These are phyloP conservation scores for Karstenula rhodostoma DNA, from an alignment of 2,329 filamentous ascomycete genomes.

Conservation along the genomic window DNA sequence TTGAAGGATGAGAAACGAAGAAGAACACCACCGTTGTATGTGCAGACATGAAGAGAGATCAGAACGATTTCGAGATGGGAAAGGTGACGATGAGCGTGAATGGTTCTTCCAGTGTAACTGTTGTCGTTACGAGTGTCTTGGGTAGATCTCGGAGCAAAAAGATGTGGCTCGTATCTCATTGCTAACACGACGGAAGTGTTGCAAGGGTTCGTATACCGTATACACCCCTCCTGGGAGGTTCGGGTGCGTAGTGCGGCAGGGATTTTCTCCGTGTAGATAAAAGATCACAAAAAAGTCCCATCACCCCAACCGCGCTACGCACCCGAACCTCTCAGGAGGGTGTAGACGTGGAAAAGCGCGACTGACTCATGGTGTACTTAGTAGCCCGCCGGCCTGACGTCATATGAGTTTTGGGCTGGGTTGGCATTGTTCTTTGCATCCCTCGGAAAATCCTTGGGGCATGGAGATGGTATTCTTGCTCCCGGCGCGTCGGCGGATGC, in stretches of 20 bases:
- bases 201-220: too few relatives aligned
- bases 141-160: background rate
- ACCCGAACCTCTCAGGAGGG: too few relatives aligned
- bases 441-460: background rate
- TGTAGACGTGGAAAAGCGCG: background rate
- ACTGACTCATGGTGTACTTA: background rate
- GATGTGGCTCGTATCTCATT: background rate
- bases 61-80: background rate
- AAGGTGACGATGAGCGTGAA: background rate
- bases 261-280: too few relatives aligned
- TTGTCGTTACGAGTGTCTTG: background rate
- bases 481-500: background rate
- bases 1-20: background rate
- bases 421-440: background rate
- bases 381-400: background rate
- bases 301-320: too few relatives aligned
- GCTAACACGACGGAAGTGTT: background rate
- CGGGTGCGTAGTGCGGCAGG: too few relatives aligned
- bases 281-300: too few relatives aligned
- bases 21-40: background rate
- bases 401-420: background rate
- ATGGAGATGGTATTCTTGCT: background rate
- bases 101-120: background rate
- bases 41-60: background rate
- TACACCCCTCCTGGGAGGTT: too few relatives aligned